phyloP scores from a whole-genome alignment of 768 basidiomycete genomes.

The Hericium alpestre region DNA sequence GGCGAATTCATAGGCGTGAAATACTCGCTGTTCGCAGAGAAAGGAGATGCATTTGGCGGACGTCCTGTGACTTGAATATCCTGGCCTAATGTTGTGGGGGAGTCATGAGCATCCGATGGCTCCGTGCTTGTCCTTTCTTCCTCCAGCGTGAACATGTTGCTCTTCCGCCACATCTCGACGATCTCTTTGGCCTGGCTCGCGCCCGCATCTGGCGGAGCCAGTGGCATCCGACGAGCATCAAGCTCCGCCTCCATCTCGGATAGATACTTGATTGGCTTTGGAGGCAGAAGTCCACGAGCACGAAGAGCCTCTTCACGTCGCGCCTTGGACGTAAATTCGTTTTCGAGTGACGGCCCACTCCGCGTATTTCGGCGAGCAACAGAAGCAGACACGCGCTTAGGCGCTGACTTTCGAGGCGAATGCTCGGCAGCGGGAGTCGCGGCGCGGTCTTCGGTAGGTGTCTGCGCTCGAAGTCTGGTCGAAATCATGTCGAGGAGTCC shows the following conservation, averaged over 20 bases:
- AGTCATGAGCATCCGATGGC: no score
- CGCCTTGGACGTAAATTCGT: conserved; percentile 3
- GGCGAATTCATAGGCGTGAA: no score
- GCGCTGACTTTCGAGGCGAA: no score
- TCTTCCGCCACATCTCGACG: conserved; percentile 4
- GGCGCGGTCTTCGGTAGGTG: neutral
- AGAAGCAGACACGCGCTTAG: no score
- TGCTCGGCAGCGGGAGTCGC: no score
- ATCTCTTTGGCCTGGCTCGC: conserved; percentile 8
- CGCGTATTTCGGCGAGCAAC: neutral
- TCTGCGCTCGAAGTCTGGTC: conserved; percentile 4
- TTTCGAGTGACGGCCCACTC: neutral
- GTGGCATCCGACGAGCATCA: conserved; percentile 5
- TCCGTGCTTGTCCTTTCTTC: neutral
- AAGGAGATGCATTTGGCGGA: no score
- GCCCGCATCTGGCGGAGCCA: neutral
- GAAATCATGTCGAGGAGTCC: conserved; percentile 1
- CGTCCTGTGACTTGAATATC: no score
- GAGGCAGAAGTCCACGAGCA: conserved; percentile 10
- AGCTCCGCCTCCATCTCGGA: conserved; percentile 10
- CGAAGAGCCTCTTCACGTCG: conserved; percentile 11
- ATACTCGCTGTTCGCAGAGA: no score
- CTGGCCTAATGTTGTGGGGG: no score
- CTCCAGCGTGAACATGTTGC: neutral
- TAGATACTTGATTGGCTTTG: neutral